Evolutionary conservation across 208 protist species (phyloP).

Genomic region (Vickermania spadyakhi): DNA sequence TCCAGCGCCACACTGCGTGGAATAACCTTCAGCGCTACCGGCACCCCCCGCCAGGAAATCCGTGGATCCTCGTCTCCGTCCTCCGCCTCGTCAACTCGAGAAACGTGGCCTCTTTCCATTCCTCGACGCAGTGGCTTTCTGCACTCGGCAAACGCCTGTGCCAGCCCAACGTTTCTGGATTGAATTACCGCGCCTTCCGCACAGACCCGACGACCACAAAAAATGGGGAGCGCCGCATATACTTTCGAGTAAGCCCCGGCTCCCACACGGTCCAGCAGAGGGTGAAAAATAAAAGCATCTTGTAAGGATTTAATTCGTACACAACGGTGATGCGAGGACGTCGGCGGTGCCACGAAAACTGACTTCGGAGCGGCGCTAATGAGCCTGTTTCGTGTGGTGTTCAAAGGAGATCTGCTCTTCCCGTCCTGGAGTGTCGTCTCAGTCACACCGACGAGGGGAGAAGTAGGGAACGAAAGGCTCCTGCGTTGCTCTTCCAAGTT

Average conservation of each 20-base stretch:
- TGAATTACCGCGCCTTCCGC: no score
- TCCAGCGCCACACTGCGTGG: constrained; percentile 23
- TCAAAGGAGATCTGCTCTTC: no score
- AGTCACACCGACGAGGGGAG: no score
- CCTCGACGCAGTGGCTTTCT: neutral
- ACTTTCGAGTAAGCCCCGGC: constrained; percentile 69
- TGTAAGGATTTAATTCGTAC: constrained; percentile 48
- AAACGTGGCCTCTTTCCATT: neutral
- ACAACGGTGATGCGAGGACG: neutral
- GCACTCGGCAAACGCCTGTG: neutral
- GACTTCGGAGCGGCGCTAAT: neutral
- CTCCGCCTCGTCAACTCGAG: no score
- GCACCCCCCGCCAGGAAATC: neutral
- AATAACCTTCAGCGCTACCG: constrained; percentile 60
- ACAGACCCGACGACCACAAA: constrained; percentile 16
- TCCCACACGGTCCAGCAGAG: constrained; percentile 47
- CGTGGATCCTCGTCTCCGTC: no score
- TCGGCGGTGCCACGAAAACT: constrained; percentile 1
- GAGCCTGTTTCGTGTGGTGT: neutral
- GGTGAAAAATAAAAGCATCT: constrained; percentile 68
- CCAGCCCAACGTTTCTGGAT: no score
- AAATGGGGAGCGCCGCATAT: constrained; percentile 57
- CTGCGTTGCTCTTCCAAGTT: no score
- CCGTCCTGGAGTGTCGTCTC: no score
- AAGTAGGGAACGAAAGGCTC: no score